phyloP scores from a whole-genome alignment of 78 protist genomes.

The Dictyostelium discoideum region dicty_2.7 NC_007088.5:691501-692000 shows the following conservation, averaged over 20 bases:
- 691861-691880: conserved; percentile 21
- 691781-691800: not conserved
- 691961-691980: not conserved
- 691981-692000: not conserved
- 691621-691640: not conserved
- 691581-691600: not conserved
- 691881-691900: not conserved
- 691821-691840: not conserved
- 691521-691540: not conserved
- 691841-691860: conserved; percentile 25
- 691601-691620: not conserved
- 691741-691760: not conserved
- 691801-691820: not conserved
- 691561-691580: not conserved
- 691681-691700: not conserved
- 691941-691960: not conserved
- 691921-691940: not conserved
- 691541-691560: not conserved
- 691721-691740: not conserved
- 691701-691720: not conserved
- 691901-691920: not conserved
- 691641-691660: conserved; percentile 3
- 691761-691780: not conserved
- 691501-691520: not conserved
- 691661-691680: not conserved